A percentile compares a stretch with the other conserved stretches of the same genome.
Evolutionary conservation across 768 basidiomycete species (phyloP).

Genomic region (Hypholoma fasciculare): DNA sequence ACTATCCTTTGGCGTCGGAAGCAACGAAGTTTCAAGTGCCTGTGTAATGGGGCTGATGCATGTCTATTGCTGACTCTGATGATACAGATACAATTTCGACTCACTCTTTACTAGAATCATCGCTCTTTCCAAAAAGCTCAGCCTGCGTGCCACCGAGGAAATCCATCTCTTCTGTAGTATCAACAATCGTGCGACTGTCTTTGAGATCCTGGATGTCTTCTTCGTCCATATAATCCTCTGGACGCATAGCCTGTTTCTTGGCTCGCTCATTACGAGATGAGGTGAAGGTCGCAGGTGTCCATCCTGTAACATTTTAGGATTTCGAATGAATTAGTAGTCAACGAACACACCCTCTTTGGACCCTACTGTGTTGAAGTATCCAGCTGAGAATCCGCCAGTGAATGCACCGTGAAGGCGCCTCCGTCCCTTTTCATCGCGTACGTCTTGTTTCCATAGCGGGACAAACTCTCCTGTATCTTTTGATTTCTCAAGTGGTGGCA

Average conservation of each 20-base stretch:
- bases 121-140: slow-evolving; percentile 36
- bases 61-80: neutral
- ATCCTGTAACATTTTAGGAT: slow-evolving; percentile 57
- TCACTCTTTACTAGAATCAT: slow-evolving; percentile 56
- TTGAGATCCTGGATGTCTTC: slow-evolving; percentile 87
- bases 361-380: slow-evolving; percentile 95
- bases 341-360: slow-evolving; percentile 79
- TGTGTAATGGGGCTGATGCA: slow-evolving; percentile 56
- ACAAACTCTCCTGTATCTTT: slow-evolving; percentile 94
- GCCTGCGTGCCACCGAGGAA: slow-evolving; percentile 56
- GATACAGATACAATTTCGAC: slow-evolving; percentile 23
- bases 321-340: neutral
- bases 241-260: slow-evolving; percentile 57
- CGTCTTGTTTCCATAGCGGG: slow-evolving; percentile 98
- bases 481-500: slow-evolving; percentile 92
- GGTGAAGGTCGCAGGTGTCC: slow-evolving; percentile 90
- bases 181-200: slow-evolving; percentile 72
- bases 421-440: slow-evolving; percentile 91
- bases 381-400: slow-evolving; percentile 97
- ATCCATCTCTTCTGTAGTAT: slow-evolving; percentile 80
- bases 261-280: slow-evolving; percentile 82
- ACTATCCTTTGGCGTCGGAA: slow-evolving; percentile 76
- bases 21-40: slow-evolving; percentile 63
- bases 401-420: slow-evolving; percentile 96
- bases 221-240: slow-evolving; percentile 99